Evolutionary conservation across 2,329 filamentous ascomycete genomes (phyloP), one percentile per base, ranked within the genome.

Genomic region (Sporothrix pseudoabietina): DNA sequence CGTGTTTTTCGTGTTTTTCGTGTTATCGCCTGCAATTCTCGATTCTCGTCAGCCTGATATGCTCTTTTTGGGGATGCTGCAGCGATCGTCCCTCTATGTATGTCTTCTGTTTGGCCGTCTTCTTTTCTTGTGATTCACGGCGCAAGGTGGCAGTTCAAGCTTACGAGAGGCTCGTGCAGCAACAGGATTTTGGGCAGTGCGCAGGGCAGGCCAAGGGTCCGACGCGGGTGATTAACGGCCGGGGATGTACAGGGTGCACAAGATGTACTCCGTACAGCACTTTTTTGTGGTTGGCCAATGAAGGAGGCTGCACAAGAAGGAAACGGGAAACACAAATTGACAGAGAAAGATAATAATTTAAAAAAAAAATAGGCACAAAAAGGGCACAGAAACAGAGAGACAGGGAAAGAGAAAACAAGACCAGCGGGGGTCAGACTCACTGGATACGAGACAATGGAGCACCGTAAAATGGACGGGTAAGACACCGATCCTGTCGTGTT

Each of bases 211-310:
- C 59, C 59, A 63, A 63, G 59, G 22, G 12, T 32, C 44, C 41
- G 63, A 49, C 32, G 44, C 63, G 63, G 63, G 63, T 19, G 44
- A 49, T 66, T 32, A 66, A 30, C 63, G 41, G n/a, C 63, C 22
- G 7, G 44, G 63, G 41, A 49, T 66, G 35, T 9, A 32, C 22
- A 66, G 41, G 57, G 39, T 12, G 30, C 57, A 5, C 35, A 26
- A 26, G 35, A 35, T 35, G 55, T 4, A 26, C 55, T 26, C 26
- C 26, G 26, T 26, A 30, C 61, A 44, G 39, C 61, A 44, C 30
- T 66, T n/a, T 14, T 44, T 26, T 26, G 39, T 66, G 41, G 63
- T 26, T 65, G 59, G 39, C 59, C 59, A 65, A 44, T 44, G 35
- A 44, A 22, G 35, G 35, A 63, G 32, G 26, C 54, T 32, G 54